These are phyloP conservation scores for Cicer arietinum DNA, from an alignment of 306 rosid genomes.

Conservation along the genomic window DNA sequence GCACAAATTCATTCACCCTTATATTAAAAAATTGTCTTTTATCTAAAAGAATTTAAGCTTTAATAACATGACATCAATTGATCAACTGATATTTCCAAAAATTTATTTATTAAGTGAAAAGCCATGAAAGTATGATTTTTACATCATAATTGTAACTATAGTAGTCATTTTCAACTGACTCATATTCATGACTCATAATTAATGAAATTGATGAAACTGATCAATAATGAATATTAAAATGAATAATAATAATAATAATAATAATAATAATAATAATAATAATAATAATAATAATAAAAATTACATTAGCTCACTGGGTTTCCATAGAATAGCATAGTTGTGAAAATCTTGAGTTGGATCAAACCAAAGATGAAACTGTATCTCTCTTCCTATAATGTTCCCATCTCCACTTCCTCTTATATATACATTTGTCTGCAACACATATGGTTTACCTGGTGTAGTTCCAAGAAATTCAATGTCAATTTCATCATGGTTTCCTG, in stretches of 20 bases:
- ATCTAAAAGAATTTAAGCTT: not conserved
- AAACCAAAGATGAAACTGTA: conserved; percentile 90
- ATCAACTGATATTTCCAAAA: not conserved
- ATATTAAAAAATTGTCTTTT: not conserved
- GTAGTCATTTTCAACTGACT: not conserved
- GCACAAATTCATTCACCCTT: not conserved
- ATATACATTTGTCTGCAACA: conserved; percentile 90
- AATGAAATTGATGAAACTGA: conserved; percentile 3
- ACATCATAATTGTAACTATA: not conserved
- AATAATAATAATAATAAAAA: not conserved
- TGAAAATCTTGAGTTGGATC: conserved; percentile 93
- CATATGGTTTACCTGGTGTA: conserved; percentile 79
- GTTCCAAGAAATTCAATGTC: conserved; percentile 96
- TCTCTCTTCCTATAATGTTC: conserved; percentile 79
- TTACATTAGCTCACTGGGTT: conserved; percentile 85
- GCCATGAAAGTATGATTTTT: not conserved
- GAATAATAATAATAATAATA: not conserved
- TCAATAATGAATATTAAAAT: not conserved
- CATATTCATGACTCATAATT: not conserved
- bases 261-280: not conserved
- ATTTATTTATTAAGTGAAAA: not conserved
- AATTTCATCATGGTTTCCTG: conserved; percentile 89
- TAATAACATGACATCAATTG: not conserved
- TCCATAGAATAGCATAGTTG: conserved; percentile 83
- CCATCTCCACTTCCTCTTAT: conserved; percentile 93